These are phyloP conservation scores for Talaromyces albobiverticillius DNA, from an alignment of 2,329 filamentous ascomycete species.

Conservation along the genomic window DNA sequence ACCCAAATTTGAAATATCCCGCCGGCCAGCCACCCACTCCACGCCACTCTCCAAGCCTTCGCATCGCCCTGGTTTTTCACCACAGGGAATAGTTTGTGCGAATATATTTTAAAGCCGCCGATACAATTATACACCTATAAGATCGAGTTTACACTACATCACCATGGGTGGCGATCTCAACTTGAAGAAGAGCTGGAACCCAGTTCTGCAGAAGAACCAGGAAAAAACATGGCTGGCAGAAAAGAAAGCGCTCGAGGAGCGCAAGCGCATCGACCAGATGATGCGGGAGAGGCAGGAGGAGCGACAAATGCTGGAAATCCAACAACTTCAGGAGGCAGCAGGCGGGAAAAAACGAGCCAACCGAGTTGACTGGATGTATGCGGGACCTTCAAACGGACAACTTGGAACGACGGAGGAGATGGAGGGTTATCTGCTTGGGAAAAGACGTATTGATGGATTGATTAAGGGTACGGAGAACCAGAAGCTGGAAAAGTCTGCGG, in stretches of 20 bases:
- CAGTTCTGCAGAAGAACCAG: conserved; percentile 85
- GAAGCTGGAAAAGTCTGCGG: conserved; percentile 72
- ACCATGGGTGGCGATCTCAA: conserved; percentile 92
- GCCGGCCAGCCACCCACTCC: not conserved
- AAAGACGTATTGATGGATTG: conserved; percentile 84
- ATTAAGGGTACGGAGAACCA: conserved; percentile 78
- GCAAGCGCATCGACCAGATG: conserved; percentile 88
- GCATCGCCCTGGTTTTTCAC: not conserved
- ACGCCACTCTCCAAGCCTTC: not conserved
- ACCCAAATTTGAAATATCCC: too few species aligned
- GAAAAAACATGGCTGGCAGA: conserved; percentile 87
- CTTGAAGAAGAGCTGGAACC: conserved; percentile 73
- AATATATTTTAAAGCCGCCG: not conserved
- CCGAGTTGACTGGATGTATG: conserved; percentile 98
- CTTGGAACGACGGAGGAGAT: conserved; percentile 80
- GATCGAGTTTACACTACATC: too few species aligned
- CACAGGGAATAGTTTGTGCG: not conserved
- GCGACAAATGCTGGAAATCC: conserved; percentile 84
- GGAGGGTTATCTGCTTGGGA: conserved; percentile 89
- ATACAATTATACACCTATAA: not conserved
- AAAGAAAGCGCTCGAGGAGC: conserved; percentile 86
- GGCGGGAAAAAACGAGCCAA: conserved; percentile 77
- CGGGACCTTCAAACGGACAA: conserved; percentile 70
- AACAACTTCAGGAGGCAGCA: conserved; percentile 82
- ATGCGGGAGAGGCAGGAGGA: conserved; percentile 94